phyloP scores from a whole-genome alignment of 2,329 filamentous ascomycete species.

The Dendrostoma leiphaemia region DNA sequence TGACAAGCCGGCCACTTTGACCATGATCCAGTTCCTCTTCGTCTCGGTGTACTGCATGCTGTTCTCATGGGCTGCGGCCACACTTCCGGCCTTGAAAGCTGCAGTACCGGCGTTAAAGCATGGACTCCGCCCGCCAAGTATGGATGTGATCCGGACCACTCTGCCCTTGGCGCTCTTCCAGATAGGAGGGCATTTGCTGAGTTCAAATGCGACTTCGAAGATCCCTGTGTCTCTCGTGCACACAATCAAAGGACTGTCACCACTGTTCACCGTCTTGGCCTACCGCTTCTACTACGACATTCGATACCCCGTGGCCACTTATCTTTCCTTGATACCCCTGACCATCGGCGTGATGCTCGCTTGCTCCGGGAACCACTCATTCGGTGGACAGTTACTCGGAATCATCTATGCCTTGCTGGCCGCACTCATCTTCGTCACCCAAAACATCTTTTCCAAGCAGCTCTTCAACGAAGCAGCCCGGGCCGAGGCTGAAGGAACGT shows the following conservation, averaged over 20 bases:
- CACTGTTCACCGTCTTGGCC: conserved; percentile 89
- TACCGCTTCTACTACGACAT: conserved; percentile 90
- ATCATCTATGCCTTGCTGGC: conserved; percentile 84
- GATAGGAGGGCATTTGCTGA: conserved; percentile 88
- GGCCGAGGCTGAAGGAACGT: conserved; percentile 71
- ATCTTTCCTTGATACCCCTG: conserved; percentile 83
- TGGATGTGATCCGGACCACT: conserved; percentile 80
- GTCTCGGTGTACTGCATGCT: conserved; percentile 85
- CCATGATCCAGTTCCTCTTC: conserved; percentile 88
- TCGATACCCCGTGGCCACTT: conserved; percentile 81
- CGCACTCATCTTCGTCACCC: conserved; percentile 93
- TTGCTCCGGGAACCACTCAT: conserved; percentile 77
- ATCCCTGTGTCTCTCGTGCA: conserved; percentile 97
- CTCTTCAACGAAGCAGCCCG: conserved; percentile 93
- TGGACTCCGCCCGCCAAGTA: conserved; percentile 76
- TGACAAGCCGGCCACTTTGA: conserved; percentile 86
- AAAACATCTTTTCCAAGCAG: conserved; percentile 98
- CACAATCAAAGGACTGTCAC: conserved; percentile 96
- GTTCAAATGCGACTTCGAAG: conserved; percentile 87
- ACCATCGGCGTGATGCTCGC: conserved; percentile 95
- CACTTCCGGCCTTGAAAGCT: conserved; percentile 69
- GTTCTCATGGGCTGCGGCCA: conserved; percentile 70
- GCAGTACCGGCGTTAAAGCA: conserved; percentile 77
- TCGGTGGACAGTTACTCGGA: conserved; percentile 85
- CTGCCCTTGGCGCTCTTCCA: conserved; percentile 92